phyloP scores from a whole-genome alignment of 1,139 yeast genomes.

The Blastobotrys ciferrii region DNA sequence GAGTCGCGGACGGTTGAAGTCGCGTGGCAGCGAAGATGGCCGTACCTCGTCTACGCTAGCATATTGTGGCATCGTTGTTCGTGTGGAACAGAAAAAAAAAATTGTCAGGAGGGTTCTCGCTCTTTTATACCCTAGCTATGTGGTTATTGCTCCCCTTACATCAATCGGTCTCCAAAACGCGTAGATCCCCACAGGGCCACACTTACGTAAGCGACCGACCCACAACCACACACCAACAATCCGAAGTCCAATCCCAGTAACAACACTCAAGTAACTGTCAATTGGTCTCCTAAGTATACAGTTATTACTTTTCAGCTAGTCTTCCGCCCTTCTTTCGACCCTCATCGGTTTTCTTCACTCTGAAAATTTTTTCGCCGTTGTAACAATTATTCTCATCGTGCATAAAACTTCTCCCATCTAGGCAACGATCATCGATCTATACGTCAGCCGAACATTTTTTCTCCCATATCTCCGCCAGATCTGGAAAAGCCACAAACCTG shows the following conservation, averaged over 20 bases:
- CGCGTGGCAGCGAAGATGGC: slow-evolving; percentile 2
- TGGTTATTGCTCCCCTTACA: neutral
- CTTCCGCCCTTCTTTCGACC: neutral
- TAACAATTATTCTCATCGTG: neutral
- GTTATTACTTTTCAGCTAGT: too few species aligned
- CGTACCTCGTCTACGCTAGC: neutral
- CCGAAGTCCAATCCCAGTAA: neutral
- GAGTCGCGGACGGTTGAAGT: slow-evolving; percentile 23
- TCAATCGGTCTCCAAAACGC: neutral
- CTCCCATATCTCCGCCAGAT: too few species aligned
- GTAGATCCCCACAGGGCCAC: neutral
- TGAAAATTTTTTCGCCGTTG: neutral
- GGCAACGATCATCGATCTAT: neutral
- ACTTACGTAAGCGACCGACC: neutral
- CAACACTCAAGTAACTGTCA: too few species aligned
- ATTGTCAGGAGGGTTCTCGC: neutral
- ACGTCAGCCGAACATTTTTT: neutral
- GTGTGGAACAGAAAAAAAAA: slow-evolving; percentile 3
- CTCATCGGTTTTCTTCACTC: neutral
- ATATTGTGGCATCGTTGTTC: neutral
- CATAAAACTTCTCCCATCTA: neutral
- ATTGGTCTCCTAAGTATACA: too few species aligned
- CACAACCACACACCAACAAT: too few species aligned
- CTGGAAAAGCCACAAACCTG: too few species aligned
- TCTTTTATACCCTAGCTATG: neutral